These are phyloP conservation scores for Cercospora beticola DNA, from an alignment of 2,329 filamentous ascomycete genomes.

Conservation along the genomic window DNA sequence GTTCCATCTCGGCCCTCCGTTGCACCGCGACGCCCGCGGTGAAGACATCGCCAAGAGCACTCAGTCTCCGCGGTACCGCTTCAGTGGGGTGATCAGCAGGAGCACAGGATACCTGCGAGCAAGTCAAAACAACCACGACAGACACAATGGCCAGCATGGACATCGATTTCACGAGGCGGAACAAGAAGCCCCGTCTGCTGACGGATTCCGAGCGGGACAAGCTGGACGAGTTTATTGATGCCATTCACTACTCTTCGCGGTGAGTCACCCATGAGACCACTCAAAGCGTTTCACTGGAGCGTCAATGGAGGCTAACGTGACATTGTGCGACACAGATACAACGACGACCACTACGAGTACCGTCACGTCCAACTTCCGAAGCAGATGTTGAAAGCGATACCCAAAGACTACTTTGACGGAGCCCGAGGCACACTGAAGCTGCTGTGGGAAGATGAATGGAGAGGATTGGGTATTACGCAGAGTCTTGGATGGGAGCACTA, in stretches of 20 bases:
- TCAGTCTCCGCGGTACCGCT: neutral
- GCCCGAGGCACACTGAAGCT: conserved; percentile 90
- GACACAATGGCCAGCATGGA: conserved; percentile 44
- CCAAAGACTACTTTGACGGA: conserved; percentile 88
- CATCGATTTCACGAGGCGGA: conserved; percentile 82
- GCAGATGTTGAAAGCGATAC: conserved; percentile 96
- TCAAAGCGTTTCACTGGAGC: neutral
- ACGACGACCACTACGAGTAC: conserved; percentile 90
- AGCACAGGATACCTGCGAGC: neutral
- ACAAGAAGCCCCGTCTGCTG: conserved; percentile 78
- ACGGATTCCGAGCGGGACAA: conserved; percentile 77
- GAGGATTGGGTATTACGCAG: conserved; percentile 95
- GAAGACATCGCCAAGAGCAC: neutral
- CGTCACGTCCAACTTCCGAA: conserved; percentile 97
- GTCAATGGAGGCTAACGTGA: neutral
- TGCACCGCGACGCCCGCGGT: neutral
- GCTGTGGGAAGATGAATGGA: conserved; percentile 98
- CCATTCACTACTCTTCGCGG: conserved; percentile 93
- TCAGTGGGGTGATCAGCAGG: neutral
- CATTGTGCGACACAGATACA: conserved; percentile 64
- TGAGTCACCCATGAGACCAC: conserved; percentile 47
- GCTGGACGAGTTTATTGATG: conserved; percentile 87
- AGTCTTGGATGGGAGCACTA: conserved; percentile 99
- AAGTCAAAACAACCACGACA: neutral
- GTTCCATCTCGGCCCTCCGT: neutral